Evolutionary conservation across 768 basidiomycete genomes (phyloP), one percentile per base, ranked within the genome.

Genomic region (Lactarius vividus): DNA sequence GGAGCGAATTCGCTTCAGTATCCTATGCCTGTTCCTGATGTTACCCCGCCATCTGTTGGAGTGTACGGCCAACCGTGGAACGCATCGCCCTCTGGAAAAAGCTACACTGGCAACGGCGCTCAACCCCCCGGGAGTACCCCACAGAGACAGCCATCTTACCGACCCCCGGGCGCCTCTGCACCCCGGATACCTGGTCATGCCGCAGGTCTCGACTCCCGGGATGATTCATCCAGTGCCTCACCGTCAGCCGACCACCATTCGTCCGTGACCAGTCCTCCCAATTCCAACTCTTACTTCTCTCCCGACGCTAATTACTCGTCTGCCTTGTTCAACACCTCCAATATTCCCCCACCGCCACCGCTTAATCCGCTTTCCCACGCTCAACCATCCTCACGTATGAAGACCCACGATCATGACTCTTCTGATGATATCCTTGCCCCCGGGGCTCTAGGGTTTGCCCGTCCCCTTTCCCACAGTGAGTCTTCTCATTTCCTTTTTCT

Each of bases 111-210:
- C 54, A 68, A 65, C 33, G 69, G 62, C 18, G 42, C 5, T 54
- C 61, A 62, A 39, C 39, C 62, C 29, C 44, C 68, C n/a, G 57
- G 55, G 29, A 35, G 52, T 15, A 18, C 56, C 18, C 49, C 60
- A 8, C 66, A 57, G 44, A 66, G 67, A 56, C 68, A 69, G 23
- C 23, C 67, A 9, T 72, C 75, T 28, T 68, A 63, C 18, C 72
- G 74, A 33, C 73, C 76, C 4, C 59, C 72, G 23, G 72, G 74
- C 62, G 74, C 74, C 16, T 66, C 70, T 64, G 71, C 74, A n/a
- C 70, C 75, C 20, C 67, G 65, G 39, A 69, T 74, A 26, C 74
- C 75, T 39, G 72, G 74, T 10, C 68, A 71, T 56, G 40, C 49
- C 59, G 23, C 57, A 37, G 58, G 10, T 46, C 33, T 31, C 31